Evolutionary conservation across 2,329 filamentous ascomycete species (phyloP).

Genomic region (Aspergillus ochraceus): DNA sequence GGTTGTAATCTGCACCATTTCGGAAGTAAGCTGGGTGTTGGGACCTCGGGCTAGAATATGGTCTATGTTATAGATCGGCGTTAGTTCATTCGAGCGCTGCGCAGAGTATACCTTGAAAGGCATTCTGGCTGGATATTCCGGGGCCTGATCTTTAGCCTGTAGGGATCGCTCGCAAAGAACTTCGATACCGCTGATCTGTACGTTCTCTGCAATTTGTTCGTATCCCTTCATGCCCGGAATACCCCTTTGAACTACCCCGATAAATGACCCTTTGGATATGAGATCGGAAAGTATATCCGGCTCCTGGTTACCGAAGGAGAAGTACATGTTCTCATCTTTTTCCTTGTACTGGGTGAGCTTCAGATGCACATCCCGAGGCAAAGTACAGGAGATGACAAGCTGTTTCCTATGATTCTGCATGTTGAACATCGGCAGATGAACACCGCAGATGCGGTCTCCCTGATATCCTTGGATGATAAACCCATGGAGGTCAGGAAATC

Average conservation of each 20-base stretch:
- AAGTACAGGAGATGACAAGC: background rate
- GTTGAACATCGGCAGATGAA: slow-evolving; percentile 1
- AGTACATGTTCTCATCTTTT: background rate
- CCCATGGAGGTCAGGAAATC: background rate
- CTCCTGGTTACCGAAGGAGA: background rate
- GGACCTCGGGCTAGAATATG: background rate
- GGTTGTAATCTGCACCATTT: background rate
- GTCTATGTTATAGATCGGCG: background rate
- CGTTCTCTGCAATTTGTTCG: background rate
- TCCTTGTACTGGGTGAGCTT: background rate
- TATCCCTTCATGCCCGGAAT: background rate
- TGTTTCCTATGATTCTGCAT: background rate
- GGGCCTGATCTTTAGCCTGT: background rate
- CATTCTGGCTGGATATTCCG: background rate
- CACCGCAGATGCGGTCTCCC: background rate
- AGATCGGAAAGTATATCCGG: background rate
- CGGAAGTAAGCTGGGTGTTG: background rate
- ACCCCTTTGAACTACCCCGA: background rate
- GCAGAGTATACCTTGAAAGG: background rate
- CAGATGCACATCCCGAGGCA: background rate
- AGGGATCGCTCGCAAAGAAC: background rate
- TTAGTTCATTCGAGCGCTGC: background rate
- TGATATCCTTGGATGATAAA: background rate
- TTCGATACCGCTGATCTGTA: background rate
- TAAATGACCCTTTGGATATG: background rate